Evolutionary conservation across 306 rosid species (phyloP).

Genomic region (Acmispon strigosus): DNA sequence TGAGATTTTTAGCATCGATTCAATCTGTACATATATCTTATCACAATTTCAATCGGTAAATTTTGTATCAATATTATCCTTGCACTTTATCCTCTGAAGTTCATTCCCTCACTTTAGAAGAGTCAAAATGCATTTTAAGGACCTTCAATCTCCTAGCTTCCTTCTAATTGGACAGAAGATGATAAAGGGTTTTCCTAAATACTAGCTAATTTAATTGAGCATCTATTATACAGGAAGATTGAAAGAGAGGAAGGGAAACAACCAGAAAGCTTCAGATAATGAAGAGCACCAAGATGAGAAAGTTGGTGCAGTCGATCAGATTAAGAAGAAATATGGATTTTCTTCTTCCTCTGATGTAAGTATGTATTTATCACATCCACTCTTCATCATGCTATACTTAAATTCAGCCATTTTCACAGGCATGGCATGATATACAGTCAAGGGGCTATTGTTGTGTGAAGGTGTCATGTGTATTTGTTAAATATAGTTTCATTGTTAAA

Average conservation of each 20-base stretch:
- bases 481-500: neutral
- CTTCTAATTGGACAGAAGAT: neutral
- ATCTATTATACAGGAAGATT: conserved; percentile 56
- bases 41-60: too few species aligned
- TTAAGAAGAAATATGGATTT: conserved; percentile 75
- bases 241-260: conserved; percentile 59
- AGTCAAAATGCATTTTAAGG: neutral
- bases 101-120: too few species aligned
- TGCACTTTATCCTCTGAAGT: too few species aligned
- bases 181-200: neutral
- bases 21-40: too few species aligned
- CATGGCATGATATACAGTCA: neutral
- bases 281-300: conserved; percentile 58
- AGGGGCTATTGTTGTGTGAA: neutral
- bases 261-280: conserved; percentile 42
- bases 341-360: conserved; percentile 53
- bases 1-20: neutral
- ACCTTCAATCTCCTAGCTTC: neutral
- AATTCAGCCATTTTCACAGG: neutral
- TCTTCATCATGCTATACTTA: neutral
- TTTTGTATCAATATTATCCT: too few species aligned
- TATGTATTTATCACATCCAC: neutral
- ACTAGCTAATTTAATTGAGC: conserved; percentile 8
- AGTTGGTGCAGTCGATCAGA: conserved; percentile 54
- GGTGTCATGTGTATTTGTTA: neutral